Evolutionary conservation across 192 early-diverging fungal genomes (phyloP).

Genomic region (Kickxella alabastrina): DNA sequence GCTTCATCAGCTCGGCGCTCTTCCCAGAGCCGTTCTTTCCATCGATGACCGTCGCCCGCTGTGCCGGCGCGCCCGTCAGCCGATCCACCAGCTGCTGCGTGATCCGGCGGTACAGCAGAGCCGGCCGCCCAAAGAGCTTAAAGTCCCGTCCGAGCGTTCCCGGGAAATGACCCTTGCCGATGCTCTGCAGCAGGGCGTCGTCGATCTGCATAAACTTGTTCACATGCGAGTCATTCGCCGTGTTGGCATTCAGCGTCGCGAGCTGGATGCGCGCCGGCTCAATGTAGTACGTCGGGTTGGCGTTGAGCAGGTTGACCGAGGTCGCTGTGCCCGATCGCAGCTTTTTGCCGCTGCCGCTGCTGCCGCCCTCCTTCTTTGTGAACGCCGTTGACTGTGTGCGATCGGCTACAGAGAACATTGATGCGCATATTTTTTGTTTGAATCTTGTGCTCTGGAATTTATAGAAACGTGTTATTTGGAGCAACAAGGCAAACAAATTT

Average conservation of each 20-base stretch:
- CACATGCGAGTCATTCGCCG: constrained; percentile 13
- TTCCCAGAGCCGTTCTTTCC: constrained; percentile 39
- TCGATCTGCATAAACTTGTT: constrained; percentile 32
- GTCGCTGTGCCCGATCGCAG: constrained; percentile 29
- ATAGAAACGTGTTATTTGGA: too few species aligned
- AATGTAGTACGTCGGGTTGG: constrained; percentile 39
- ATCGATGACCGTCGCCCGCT: constrained; percentile 30
- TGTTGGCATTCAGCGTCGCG: constrained; percentile 10
- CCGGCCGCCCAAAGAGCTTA: constrained; percentile 38
- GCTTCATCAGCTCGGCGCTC: constrained; percentile 46
- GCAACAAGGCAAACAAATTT: too few species aligned
- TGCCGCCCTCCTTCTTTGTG: constrained; percentile 14
- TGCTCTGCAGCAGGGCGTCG: constrained; percentile 12
- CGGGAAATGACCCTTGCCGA: constrained; percentile 26
- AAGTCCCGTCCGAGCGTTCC: constrained; percentile 36
- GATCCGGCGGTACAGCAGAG: constrained; percentile 37
- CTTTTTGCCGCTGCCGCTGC: constrained; percentile 3
- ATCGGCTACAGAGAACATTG: constrained; percentile 18
- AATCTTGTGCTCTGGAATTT: too few species aligned
- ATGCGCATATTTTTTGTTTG: too few species aligned
- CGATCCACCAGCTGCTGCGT: constrained; percentile 33
- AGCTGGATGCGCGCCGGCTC: background rate
- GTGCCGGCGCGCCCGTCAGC: constrained; percentile 3
- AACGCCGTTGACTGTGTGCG: constrained; percentile 42
- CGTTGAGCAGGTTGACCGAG: constrained; percentile 24